Conservation (phyloP, 2,329 filamentous ascomycete genomes). For the Paecilomyces dactylethromorphus region DNA sequence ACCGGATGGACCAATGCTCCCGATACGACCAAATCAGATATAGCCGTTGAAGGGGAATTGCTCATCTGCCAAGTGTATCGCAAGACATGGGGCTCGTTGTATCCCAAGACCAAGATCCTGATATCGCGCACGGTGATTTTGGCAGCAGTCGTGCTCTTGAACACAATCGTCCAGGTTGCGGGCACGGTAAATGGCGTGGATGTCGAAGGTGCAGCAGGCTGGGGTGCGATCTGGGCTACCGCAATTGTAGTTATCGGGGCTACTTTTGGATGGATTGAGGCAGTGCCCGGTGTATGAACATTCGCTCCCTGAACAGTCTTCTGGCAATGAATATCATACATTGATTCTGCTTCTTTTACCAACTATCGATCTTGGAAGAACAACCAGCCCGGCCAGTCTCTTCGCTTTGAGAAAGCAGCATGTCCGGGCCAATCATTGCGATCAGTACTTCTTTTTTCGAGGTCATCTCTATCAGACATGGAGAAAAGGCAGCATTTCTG, state of each 20-base stretch:
- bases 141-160: conserved; percentile 39
- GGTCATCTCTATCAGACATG: not conserved
- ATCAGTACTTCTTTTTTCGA: too few relatives aligned
- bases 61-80: conserved; percentile 59
- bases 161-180: conserved; percentile 58
- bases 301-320: not conserved
- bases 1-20: conserved; percentile 40
- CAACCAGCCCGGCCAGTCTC: too few relatives aligned
- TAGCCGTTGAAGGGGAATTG: conserved; percentile 62
- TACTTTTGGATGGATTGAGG: conserved; percentile 34
- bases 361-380: too few relatives aligned
- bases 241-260: conserved; percentile 31
- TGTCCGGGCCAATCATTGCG: too few relatives aligned
- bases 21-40: conserved; percentile 42
- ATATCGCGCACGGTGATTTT: conserved; percentile 56
- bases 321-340: not conserved
- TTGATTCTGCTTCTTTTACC: not conserved
- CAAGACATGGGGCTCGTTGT: conserved; percentile 55
- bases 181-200: conserved; percentile 66
- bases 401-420: too few relatives aligned
- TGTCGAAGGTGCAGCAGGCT: conserved; percentile 61
- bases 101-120: conserved; percentile 55
- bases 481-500: not conserved
- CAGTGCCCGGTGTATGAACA: conserved; percentile 27
- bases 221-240: conserved; percentile 67